Evolutionary conservation across 2,329 filamentous ascomycete species (phyloP), one percentile per base, ranked within the genome.

Genomic region (Didymosphaeria variabile): DNA sequence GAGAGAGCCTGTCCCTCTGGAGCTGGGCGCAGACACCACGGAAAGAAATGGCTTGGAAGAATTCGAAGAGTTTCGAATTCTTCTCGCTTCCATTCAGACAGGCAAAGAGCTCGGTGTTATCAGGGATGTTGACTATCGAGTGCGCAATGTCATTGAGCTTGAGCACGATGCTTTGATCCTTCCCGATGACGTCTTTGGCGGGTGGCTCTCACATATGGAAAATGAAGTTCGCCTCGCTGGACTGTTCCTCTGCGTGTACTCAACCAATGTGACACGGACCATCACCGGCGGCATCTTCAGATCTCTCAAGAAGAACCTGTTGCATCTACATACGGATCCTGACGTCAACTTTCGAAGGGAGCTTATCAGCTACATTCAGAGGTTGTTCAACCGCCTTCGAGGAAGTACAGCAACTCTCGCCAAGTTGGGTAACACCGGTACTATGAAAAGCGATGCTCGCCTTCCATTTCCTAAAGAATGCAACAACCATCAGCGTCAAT

Each of bases 331-430:
- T 73, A 88, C 92, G 3, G 94, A 97, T 64, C 88, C 91, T 0
- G 93, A 97, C 73, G 89, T 94, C 6, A 93, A 94, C 69, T 91
- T 94, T 66, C 88, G 95, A 59, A 90, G 94, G 60, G 92, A 97
- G 67, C 84, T 96, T 1, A 84, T 94, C 29, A 88, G 88, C 26
- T 86, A 91, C 63, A 88, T 90, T 2, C 90, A 92, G 63, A 89
- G 90, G 68, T 87, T 98, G 75, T 87, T 94, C 60, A 89, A 91
- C 69, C 88, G 94, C 46, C 81, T 97, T 3, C 67, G 76, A 56
- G 76, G 72, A 17, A 75, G 76, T 46, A 77, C 74, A 8, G 70
- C 75, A 10, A 73, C 71, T 32, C 62, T 78, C 1, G 65, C 65
- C 2, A 78, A 73, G 55, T 49, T 49, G 1, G 57, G 65, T 10